phyloP scores from a whole-genome alignment of 164 flowering plant genomes.

The Santalum album region DNA sequence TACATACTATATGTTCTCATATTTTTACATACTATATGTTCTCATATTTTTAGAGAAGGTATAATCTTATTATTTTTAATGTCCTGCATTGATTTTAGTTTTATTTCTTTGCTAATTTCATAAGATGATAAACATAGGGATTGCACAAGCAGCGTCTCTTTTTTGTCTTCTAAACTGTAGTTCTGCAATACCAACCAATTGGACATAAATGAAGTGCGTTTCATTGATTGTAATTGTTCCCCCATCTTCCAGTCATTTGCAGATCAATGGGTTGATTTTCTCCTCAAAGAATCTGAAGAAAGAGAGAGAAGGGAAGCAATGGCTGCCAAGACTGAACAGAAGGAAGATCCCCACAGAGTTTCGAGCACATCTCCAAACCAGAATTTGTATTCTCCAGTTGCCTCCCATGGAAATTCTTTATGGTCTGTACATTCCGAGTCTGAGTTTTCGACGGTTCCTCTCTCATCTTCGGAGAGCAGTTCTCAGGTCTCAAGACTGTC shows the following conservation, averaged over 20 bases:
- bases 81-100: too few species aligned
- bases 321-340: constrained; percentile 20
- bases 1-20: too few species aligned
- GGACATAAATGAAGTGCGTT: too few species aligned
- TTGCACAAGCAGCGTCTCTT: too few species aligned
- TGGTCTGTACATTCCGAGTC: constrained; percentile 43
- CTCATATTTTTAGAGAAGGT: too few species aligned
- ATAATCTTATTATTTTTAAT: too few species aligned
- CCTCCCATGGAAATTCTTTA: constrained; percentile 18
- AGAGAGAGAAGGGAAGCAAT: constrained; percentile 55
- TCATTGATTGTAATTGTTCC: background rate
- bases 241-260: constrained; percentile 68
- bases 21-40: too few species aligned
- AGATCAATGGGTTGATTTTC: constrained; percentile 98
- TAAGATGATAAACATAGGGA: too few species aligned
- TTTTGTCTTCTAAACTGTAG: too few species aligned
- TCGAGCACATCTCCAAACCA: constrained; percentile 13
- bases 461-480: constrained; percentile 47
- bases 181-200: too few species aligned
- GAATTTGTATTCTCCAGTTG: constrained; percentile 5
- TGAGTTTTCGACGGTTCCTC: constrained; percentile 80
- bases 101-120: too few species aligned
- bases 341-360: constrained; percentile 23
- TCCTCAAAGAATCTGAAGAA: constrained; percentile 87
- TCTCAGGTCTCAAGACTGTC: constrained; percentile 38